Conservation (phyloP, 1,139 yeast species). For the Suhomyces chickasaworum region DNA sequence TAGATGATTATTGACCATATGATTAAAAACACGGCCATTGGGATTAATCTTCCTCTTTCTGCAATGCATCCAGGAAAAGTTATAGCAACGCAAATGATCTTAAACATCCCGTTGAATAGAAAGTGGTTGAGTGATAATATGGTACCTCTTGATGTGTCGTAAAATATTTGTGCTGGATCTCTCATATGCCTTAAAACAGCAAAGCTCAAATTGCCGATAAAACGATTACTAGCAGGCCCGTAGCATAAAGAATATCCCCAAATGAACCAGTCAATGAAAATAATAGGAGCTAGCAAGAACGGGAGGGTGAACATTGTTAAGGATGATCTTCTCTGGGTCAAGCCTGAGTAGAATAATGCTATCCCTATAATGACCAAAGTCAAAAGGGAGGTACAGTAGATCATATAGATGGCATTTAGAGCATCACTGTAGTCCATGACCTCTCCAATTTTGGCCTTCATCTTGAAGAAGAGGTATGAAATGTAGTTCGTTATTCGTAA, state of each 20-base stretch:
- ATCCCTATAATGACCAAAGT: conserved; percentile 45
- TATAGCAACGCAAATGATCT: conserved; percentile 53
- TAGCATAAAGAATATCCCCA: conserved; percentile 60
- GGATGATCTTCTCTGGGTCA: conserved; percentile 58
- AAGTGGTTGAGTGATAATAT: conserved; percentile 46
- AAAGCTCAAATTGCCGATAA: conserved; percentile 50
- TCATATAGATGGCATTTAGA: conserved; percentile 42
- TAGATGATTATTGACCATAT: conserved; percentile 60
- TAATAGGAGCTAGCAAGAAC: conserved; percentile 41
- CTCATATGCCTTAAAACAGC: conserved; percentile 44
- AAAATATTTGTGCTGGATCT: conserved; percentile 25
- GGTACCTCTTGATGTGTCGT: conserved; percentile 41
- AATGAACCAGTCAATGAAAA: conserved; percentile 57
- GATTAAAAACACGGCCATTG: conserved; percentile 54
- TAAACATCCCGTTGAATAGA: conserved; percentile 53
- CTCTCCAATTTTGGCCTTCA: neutral
- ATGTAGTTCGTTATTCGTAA: too few relatives aligned
- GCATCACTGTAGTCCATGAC: conserved; percentile 18
- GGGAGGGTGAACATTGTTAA: conserved; percentile 57
- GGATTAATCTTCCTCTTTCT: conserved; percentile 58
- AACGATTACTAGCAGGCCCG: conserved; percentile 42
- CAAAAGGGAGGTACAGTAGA: conserved; percentile 37
- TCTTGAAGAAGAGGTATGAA: neutral
- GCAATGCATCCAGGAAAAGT: conserved; percentile 61
- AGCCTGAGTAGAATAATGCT: conserved; percentile 58